Conservation (phyloP, 495 filamentous ascomycete genomes). For the Aspergillus indologenus region DNA sequence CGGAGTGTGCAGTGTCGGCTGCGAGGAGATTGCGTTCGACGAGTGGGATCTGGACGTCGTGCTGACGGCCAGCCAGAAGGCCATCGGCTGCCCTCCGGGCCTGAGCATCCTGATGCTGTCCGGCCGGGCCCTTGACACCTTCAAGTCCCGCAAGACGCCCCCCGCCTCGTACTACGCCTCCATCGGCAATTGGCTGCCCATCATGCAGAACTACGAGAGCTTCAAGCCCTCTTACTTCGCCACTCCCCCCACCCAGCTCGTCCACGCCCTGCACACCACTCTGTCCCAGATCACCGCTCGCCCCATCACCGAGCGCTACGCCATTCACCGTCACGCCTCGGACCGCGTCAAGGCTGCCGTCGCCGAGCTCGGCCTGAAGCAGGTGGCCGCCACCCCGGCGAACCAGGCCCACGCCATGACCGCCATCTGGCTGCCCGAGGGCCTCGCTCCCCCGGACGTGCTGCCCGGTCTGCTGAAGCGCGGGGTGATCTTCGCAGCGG, state of each 20-base stretch:
- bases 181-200: slow-evolving; percentile 95
- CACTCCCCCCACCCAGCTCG: slow-evolving; percentile 89
- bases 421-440: slow-evolving; percentile 89
- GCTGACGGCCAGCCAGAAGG: slow-evolving; percentile 92
- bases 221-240: slow-evolving; percentile 97
- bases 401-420: slow-evolving; percentile 98
- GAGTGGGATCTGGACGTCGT: slow-evolving; percentile 92
- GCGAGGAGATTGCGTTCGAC: slow-evolving; percentile 93
- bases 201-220: slow-evolving; percentile 98
- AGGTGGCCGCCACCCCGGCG: slow-evolving; percentile 77
- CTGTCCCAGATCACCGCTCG: slow-evolving; percentile 77
- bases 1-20: slow-evolving; percentile 94
- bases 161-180: slow-evolving; percentile 88
- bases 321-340: slow-evolving; percentile 68
- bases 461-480: slow-evolving; percentile 84
- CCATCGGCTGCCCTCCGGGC: slow-evolving; percentile 90
- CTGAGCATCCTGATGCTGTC: slow-evolving; percentile 90
- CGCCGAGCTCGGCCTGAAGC: slow-evolving; percentile 75
- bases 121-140: slow-evolving; percentile 78
- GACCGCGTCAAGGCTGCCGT: slow-evolving; percentile 80
- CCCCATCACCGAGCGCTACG: slow-evolving; percentile 77
- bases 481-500: slow-evolving; percentile 90
- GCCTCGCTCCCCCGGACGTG: slow-evolving; percentile 71
- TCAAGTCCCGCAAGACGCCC: slow-evolving; percentile 73
- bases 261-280: slow-evolving; percentile 93